Evolutionary conservation across 164 flowering plant species (phyloP).

Genomic region (Cinnamomum chago): DNA sequence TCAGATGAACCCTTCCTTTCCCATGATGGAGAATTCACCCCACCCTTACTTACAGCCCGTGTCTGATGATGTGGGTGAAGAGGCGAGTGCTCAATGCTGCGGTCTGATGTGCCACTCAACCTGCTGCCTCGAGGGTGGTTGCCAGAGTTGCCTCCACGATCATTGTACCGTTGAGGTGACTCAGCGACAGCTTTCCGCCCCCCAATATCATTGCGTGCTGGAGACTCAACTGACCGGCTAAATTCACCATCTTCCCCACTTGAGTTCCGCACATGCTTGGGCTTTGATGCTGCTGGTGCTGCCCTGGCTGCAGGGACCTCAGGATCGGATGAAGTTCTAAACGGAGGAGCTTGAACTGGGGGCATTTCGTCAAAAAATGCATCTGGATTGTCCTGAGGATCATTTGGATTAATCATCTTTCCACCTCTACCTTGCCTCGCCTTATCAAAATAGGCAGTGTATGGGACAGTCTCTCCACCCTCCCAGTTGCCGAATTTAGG

Average conservation of each 20-base stretch:
- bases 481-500: conserved; percentile 93
- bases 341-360: conserved; percentile 15
- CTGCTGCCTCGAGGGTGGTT: conserved; percentile 13
- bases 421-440: conserved; percentile 59
- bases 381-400: conserved; percentile 64
- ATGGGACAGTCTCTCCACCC: conserved; percentile 60
- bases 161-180: conserved; percentile 1
- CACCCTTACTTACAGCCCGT: conserved; percentile 30
- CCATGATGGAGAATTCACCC: conserved; percentile 39
- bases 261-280: conserved; percentile 23
- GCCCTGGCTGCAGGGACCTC: conserved; percentile 20
- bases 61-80: conserved; percentile 33
- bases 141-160: conserved; percentile 7
- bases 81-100: conserved; percentile 44
- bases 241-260: conserved; percentile 46
- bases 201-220: conserved; percentile 14
- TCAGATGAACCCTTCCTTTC: conserved; percentile 40
- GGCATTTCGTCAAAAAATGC: conserved; percentile 24
- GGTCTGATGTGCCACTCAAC: conserved; percentile 30
- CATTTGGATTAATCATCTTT: conserved; percentile 67
- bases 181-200: conserved; percentile 19
- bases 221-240: conserved; percentile 29
- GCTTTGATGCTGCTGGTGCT: conserved; percentile 15
- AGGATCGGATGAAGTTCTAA: no score
- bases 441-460: conserved; percentile 79